Conservation (phyloP, 164 flowering plant genomes). For the Tetracentron sinense region DNA sequence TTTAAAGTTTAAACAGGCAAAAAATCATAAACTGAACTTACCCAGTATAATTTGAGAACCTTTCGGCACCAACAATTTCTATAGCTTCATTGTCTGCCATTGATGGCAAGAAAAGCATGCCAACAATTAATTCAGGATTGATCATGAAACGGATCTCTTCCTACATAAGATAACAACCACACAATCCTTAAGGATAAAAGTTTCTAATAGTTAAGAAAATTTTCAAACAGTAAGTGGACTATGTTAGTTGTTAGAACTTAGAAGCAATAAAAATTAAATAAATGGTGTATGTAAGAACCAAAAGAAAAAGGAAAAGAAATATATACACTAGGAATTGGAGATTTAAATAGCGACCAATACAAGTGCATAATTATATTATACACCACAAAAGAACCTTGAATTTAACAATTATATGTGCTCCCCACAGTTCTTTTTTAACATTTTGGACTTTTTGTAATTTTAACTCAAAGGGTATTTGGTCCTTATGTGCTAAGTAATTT, state of each 20-base stretch:
- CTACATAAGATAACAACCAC: constrained; percentile 29
- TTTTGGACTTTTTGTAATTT: no score
- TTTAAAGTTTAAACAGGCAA: background rate
- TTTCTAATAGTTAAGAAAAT: background rate
- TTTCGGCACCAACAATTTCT: constrained; percentile 83
- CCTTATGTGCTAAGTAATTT: no score
- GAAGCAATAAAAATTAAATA: no score
- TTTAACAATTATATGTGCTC: no score
- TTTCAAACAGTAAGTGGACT: background rate
- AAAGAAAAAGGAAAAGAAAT: background rate
- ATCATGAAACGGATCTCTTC: constrained; percentile 99
- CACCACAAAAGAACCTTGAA: constrained; percentile 1
- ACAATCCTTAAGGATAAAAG: background rate
- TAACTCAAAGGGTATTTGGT: no score
- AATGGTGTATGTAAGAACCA: background rate
- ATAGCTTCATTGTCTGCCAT: constrained; percentile 92
- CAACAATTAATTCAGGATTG: constrained; percentile 82
- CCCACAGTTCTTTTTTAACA: no score
- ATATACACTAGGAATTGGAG: background rate
- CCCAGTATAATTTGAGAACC: constrained; percentile 87
- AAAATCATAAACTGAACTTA: constrained; percentile 16
- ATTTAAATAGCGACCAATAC: background rate
- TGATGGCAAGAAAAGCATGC: constrained; percentile 85
- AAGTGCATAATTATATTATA: background rate
- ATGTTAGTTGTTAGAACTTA: background rate